Base-by-base conservation (phyloP, 2,329 filamentous ascomycete species). In the Aspergillus aculeatinus region DNA sequence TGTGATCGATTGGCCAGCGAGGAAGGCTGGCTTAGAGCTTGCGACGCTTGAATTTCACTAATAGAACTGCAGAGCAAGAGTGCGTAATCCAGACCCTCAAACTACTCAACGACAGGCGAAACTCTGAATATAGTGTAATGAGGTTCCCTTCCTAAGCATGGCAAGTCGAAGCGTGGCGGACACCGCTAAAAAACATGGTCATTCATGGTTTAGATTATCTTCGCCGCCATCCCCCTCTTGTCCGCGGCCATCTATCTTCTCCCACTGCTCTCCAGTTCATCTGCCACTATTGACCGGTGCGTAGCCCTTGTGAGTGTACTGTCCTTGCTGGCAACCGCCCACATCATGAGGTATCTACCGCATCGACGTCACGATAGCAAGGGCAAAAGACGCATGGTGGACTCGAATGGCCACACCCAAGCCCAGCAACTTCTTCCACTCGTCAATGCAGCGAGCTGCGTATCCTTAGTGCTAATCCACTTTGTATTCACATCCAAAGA, bases 71-170 rank as follows among this genome's bases (percentile, higher is more conserved):
- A 78, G 76, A 80, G 62, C 78, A 80, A 63, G 78, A 80, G 55
- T 70, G 64, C 10, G 60, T 80, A 10, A 79, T 80, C 44, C 62
- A 71, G 53, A 64, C 70, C 52, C 60, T 80, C 27, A 70, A 72
- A 48, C 59, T 49, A 29, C 71, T 76, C 59, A 72, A 79, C 64
- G 72, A 79, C 48, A 63, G 70, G 47, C 70, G 73, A 48, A 77
- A 80, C 61, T 67, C 71, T 16, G 68, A 75, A 57, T 80, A 78
- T 60, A 76, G 69, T 63, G 78, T 80, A 75, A 59, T 51, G 51
- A 10, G 47, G 21, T 53, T 58, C 50, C 29, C 50, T 55, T 55
- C 56, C 48, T 51, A 21, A 27, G 12, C 4, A 11, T 51, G 27
- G 54, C 27, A 5, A 31, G 4, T 10, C 16, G 35, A 23, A 19